Conservation (phyloP, 306 rosid species). For the Citrullus amarus region DNA sequence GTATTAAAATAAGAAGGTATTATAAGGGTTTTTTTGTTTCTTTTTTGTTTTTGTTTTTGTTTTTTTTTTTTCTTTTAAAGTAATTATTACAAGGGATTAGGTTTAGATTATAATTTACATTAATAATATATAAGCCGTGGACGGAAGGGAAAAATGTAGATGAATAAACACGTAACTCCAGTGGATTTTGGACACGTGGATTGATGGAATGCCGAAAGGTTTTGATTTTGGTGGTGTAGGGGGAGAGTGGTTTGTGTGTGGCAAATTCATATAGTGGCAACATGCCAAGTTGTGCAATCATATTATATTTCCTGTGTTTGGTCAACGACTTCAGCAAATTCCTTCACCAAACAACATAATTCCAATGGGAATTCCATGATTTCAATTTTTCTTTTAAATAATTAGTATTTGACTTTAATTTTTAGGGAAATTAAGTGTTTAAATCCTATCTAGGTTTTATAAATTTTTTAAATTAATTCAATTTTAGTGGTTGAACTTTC, state of each 20-base stretch:
- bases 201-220: not conserved
- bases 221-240: not conserved
- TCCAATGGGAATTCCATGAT: not conserved
- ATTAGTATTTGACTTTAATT: not conserved
- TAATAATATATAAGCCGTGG: not conserved
- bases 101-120: not conserved
- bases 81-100: not conserved
- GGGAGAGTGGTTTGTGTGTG: not conserved
- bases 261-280: not conserved
- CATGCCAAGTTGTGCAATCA: not conserved
- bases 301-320: not conserved
- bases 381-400: not conserved
- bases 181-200: not conserved
- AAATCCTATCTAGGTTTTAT: no score
- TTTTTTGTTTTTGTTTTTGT: no score
- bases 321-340: conserved; percentile 4
- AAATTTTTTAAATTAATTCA: no score
- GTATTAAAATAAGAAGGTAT: not conserved
- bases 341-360: not conserved
- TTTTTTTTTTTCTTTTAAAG: no score
- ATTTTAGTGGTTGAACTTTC: no score
- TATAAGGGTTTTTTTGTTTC: no score
- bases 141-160: not conserved
- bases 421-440: not conserved
- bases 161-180: not conserved